Percentiles rank a stretch among this genome's conserved stretches.
Evolutionary conservation across 192 early-diverging fungal species (phyloP).

Genomic region (Coemansia sp.): DNA sequence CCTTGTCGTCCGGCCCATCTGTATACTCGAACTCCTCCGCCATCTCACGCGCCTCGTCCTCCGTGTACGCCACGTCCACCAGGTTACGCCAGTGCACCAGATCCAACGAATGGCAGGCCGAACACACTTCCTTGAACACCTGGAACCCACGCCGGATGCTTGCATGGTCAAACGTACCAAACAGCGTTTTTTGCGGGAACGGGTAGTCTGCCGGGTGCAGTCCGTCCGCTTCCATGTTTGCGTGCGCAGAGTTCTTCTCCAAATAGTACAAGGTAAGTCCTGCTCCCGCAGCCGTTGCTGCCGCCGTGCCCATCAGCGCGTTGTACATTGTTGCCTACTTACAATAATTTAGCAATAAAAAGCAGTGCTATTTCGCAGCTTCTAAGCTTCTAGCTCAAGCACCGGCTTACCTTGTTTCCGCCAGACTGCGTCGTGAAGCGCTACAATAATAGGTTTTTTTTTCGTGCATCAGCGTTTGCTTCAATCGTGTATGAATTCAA

Average conservation of each 20-base stretch:
- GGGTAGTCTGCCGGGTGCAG: constrained; percentile 86
- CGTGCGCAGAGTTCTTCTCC: constrained; percentile 58
- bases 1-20: constrained; percentile 90
- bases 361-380: no score
- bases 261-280: constrained; percentile 54
- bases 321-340: constrained; percentile 25
- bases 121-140: constrained; percentile 97
- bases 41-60: constrained; percentile 90
- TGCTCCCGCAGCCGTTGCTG: constrained; percentile 59
- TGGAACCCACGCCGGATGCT: constrained; percentile 97
- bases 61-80: constrained; percentile 90
- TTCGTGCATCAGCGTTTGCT: neutral
- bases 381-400: no score
- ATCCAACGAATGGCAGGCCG: constrained; percentile 95
- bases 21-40: constrained; percentile 87
- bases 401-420: constrained; percentile 28
- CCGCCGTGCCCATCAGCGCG: constrained; percentile 48
- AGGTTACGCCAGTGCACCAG: constrained; percentile 93
- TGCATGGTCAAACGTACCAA: constrained; percentile 90
- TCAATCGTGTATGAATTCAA: neutral
- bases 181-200: constrained; percentile 79
- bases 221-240: constrained; percentile 88
- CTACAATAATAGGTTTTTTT: constrained; percentile 16
- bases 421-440: constrained; percentile 31
- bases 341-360: neutral